Percentiles rank a stretch among this genome's conserved stretches.
phyloP scores from a whole-genome alignment of 2,329 filamentous ascomycete genomes.

The Pseudogymnoascus sp. region DNA sequence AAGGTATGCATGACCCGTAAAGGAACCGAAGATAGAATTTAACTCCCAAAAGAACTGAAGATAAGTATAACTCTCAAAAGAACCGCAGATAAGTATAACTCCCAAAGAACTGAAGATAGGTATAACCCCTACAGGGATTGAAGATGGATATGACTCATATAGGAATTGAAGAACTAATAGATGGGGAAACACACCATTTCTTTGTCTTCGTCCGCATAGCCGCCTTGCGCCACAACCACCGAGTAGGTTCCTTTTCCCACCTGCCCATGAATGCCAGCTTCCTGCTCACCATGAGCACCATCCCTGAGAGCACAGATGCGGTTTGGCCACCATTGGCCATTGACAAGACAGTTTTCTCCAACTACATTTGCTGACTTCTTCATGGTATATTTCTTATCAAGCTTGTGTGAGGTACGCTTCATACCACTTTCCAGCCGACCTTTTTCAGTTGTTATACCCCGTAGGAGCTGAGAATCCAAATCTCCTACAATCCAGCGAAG shows the following conservation, averaged over 20 bases:
- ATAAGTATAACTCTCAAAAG: too few relatives aligned
- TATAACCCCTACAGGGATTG: background rate
- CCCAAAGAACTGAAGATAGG: background rate
- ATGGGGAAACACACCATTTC: slow-evolving; percentile 28
- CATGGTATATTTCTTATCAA: slow-evolving; percentile 12
- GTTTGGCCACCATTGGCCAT: slow-evolving; percentile 45
- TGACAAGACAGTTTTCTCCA: slow-evolving; percentile 27
- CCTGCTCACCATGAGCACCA: slow-evolving; percentile 42
- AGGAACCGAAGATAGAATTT: too few relatives aligned
- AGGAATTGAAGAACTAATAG: background rate
- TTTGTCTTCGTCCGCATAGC: slow-evolving; percentile 42
- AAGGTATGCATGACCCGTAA: background rate
- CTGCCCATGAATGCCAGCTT: slow-evolving; percentile 45
- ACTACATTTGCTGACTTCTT: slow-evolving; percentile 18
- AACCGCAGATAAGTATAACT: background rate
- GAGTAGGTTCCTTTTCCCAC: slow-evolving; percentile 41
- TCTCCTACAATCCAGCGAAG: slow-evolving; percentile 36
- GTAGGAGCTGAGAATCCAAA: slow-evolving; percentile 39
- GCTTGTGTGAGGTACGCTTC: slow-evolving; percentile 12
- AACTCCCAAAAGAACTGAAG: too few relatives aligned
- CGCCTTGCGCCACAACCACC: slow-evolving; percentile 41
- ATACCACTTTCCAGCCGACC: slow-evolving; percentile 15
- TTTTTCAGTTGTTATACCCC: slow-evolving; percentile 21
- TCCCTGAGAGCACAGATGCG: slow-evolving; percentile 44
- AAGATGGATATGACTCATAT: background rate